phyloP scores from a whole-genome alignment of 352 stramenopile genomes.

The Peronospora farinosa region DNA sequence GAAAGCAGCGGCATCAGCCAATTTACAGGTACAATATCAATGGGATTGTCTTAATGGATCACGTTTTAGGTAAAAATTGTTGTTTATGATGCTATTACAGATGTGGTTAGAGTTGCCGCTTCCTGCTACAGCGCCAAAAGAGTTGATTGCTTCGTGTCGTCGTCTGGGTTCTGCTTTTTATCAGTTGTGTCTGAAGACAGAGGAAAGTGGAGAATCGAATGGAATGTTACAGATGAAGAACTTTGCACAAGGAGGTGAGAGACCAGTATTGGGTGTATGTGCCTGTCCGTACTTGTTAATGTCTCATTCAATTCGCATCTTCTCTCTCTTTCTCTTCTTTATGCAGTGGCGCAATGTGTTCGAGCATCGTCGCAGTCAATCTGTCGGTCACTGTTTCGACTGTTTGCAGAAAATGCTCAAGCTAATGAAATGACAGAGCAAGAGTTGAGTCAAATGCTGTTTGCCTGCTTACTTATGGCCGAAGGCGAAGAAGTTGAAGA shows the following conservation, averaged over 20 bases:
- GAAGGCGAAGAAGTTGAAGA: conserved; percentile 34
- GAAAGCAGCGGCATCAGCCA: conserved; percentile 19
- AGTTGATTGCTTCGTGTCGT: conserved; percentile 22
- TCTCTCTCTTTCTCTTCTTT: conserved; percentile 3
- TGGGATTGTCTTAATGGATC: background rate
- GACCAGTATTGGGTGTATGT: background rate
- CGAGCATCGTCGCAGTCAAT: conserved; percentile 60
- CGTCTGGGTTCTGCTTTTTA: conserved; percentile 45
- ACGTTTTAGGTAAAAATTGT: background rate
- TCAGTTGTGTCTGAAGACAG: conserved; percentile 40
- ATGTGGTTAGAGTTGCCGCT: conserved; percentile 39
- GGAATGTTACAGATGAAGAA: conserved; percentile 33
- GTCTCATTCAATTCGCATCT: background rate
- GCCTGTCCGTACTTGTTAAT: background rate
- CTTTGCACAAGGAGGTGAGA: conserved; percentile 62
- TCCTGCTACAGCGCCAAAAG: conserved; percentile 19
- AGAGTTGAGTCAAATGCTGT: conserved; percentile 39
- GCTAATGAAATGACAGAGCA: conserved; percentile 34
- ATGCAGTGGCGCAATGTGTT: conserved; percentile 55
- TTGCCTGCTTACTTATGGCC: conserved; percentile 53
- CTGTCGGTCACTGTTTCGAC: conserved; percentile 39
- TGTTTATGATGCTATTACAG: conserved; percentile 17
- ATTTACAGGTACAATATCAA: conserved; percentile 39
- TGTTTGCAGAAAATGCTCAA: conserved; percentile 37
- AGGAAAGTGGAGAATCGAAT: conserved; percentile 18